Evolutionary conservation across 257 asterid species (phyloP), one percentile per base, ranked within the genome.

Genomic region (Ehretia macrophylla): DNA sequence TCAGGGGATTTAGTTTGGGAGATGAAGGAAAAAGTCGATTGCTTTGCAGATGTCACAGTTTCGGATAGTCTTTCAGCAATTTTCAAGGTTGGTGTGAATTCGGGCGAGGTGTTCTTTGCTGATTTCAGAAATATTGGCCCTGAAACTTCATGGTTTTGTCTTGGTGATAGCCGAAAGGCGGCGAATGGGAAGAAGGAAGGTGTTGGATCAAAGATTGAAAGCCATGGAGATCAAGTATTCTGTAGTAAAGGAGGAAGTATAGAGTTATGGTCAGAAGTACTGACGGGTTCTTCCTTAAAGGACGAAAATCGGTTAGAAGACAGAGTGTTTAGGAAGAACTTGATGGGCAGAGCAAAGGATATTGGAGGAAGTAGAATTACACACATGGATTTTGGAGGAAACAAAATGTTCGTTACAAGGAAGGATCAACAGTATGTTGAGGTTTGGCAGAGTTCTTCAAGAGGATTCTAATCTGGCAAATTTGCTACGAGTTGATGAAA

Each of bases 201-300:
- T 56, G 27, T 32, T 49, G 97, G 97, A 8, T 79, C 92, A 64
- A 81, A 58, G 32, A 64, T 93, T 0, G 83, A 80, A 62, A 77
- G 94, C 69, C 86, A 86, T 72, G 99, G 97, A n/a, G 81, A 78
- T 62, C 96, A 89, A 69, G 84, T 89, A 0, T 85, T 93, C 14
- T 85, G 97, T 23, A 77, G 88, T 42, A 89, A 79, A 71, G 94
- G 88, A 12, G 95, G 92, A 22, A 72, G 81, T 48, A 53, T 93
- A 4, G 92, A 93, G 65, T 68, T 93, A 2, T 93, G 99, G 99
- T 83, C 94, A 0, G 96, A 89, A 68, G 88, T 89, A 35, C 20
- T 75, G 74, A 63, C 79, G 11, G 82, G 85, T 58, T 64, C 77
- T n/a, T 60, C 59, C 14, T 64, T 63, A 1, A 69, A 39, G 17